Evolutionary conservation across 768 basidiomycete genomes (phyloP).

Genomic region (Hypholoma sublateritium): DNA sequence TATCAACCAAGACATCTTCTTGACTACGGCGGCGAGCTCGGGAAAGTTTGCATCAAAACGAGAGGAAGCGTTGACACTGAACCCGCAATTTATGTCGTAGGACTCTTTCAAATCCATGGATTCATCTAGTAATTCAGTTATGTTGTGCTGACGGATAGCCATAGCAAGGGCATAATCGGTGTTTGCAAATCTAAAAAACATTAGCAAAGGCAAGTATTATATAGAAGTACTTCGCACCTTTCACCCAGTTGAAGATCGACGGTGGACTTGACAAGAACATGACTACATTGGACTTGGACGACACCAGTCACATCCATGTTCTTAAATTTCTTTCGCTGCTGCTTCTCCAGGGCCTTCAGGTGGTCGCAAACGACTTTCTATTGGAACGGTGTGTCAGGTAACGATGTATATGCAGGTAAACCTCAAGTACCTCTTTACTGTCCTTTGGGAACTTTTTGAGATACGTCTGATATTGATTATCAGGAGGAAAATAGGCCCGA

Average conservation of each 20-base stretch:
- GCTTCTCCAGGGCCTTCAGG: slow-evolving; percentile 18
- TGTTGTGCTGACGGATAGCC: background rate
- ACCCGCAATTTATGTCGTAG: slow-evolving; percentile 28
- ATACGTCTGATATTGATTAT: too few relatives aligned
- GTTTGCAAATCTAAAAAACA: background rate
- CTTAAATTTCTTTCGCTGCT: slow-evolving; percentile 26
- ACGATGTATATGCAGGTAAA: too few relatives aligned
- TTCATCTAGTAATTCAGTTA: background rate
- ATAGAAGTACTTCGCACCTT: background rate
- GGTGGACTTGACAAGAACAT: slow-evolving; percentile 8
- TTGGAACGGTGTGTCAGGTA: too few relatives aligned
- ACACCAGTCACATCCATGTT: slow-evolving; percentile 25
- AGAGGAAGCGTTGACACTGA: slow-evolving; percentile 15
- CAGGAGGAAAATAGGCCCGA: too few relatives aligned
- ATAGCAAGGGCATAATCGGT: background rate
- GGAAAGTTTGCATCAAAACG: background rate
- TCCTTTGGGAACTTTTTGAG: too few relatives aligned
- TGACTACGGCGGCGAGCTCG: slow-evolving; percentile 6
- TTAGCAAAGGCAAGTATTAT: background rate
- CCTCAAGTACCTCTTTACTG: too few relatives aligned
- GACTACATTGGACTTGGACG: slow-evolving; percentile 25
- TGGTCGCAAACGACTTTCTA: too few relatives aligned
- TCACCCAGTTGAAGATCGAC: background rate
- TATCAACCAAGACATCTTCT: slow-evolving; percentile 13
- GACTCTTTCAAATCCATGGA: slow-evolving; percentile 9